Evolutionary conservation across 2,329 filamentous ascomycete genomes (phyloP).

Genomic region (Diaporthe citri): DNA sequence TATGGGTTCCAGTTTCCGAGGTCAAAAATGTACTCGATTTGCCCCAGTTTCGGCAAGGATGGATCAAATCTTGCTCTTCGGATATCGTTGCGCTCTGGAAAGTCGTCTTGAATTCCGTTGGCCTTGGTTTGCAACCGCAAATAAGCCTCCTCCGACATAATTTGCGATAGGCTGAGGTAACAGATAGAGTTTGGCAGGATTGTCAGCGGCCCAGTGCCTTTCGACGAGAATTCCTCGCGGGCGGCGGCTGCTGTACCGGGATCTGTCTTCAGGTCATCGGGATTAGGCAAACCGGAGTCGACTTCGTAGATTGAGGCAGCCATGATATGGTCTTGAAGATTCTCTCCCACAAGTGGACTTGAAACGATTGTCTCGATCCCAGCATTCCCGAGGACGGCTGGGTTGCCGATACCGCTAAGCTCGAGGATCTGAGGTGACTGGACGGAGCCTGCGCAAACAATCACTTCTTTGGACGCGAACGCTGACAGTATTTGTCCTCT

Average conservation of each 20-base stretch:
- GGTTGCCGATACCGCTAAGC: conserved; percentile 70
- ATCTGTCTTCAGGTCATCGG: conserved; percentile 17
- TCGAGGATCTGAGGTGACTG: conserved; percentile 71
- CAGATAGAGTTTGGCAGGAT: conserved; percentile 23
- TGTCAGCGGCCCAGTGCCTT: not conserved
- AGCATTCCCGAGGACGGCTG: conserved; percentile 54
- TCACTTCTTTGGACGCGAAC: conserved; percentile 58
- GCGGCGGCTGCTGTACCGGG: not conserved
- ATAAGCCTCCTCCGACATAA: not conserved
- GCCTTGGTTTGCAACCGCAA: not conserved
- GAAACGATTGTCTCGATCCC: conserved; percentile 58
- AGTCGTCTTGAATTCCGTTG: not conserved
- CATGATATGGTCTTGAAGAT: conserved; percentile 67
- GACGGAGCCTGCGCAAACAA: conserved; percentile 69
- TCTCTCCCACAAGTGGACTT: conserved; percentile 61
- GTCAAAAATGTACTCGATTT: conserved; percentile 22
- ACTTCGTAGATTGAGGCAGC: conserved; percentile 25
- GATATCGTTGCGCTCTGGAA: not conserved
- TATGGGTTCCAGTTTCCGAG: conserved; percentile 16
- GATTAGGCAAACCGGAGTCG: not conserved
- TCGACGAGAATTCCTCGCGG: not conserved
- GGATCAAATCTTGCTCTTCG: not conserved
- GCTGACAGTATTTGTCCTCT: conserved; percentile 40
- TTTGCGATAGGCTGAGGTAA: not conserved
- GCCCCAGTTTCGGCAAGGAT: not conserved